Conservation (phyloP, 805 yeast species). For the Barnettozyma sp. region DNA sequence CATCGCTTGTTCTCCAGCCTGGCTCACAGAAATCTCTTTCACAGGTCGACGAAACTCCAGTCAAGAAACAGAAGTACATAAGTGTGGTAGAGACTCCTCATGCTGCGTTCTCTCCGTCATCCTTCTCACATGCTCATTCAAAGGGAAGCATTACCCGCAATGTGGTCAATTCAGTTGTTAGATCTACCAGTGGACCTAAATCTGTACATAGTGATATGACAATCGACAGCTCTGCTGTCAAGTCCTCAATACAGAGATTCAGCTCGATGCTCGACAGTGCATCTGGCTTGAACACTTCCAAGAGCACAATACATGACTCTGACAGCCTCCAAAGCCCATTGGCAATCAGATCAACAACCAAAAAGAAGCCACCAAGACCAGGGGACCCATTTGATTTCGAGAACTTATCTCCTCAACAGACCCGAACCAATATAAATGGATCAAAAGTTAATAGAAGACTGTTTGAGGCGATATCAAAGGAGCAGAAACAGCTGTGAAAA, state of each 20-base stretch:
- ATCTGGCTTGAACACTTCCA: too few species aligned
- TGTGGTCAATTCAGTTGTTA: neutral
- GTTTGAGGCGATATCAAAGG: constrained; percentile 26
- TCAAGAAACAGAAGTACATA: constrained; percentile 18
- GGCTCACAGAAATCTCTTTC: constrained; percentile 14
- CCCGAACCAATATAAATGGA: constrained; percentile 1
- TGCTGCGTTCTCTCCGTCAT: too few species aligned
- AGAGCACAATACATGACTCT: too few species aligned
- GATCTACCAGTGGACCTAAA: neutral
- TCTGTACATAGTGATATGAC: constrained; percentile 7
- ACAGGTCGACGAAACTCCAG: constrained; percentile 26
- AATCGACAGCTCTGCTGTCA: constrained; percentile 1
- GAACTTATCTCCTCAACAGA: neutral
- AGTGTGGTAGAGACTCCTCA: constrained; percentile 18
- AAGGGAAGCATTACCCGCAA: neutral
- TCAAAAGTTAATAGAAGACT: constrained; percentile 28
- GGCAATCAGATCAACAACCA: constrained; percentile 14
- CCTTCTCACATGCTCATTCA: too few species aligned
- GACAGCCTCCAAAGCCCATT: constrained; percentile 20
- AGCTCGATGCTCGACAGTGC: too few species aligned
- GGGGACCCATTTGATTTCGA: constrained; percentile 16
- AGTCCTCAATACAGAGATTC: too few species aligned
- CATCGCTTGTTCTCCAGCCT: neutral
- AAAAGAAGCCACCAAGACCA: constrained; percentile 12
- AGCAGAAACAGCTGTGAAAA: constrained; percentile 7